These are phyloP conservation scores for Schrenkiella parvula DNA, from an alignment of 345 rosid species.

Conservation along the genomic window DNA sequence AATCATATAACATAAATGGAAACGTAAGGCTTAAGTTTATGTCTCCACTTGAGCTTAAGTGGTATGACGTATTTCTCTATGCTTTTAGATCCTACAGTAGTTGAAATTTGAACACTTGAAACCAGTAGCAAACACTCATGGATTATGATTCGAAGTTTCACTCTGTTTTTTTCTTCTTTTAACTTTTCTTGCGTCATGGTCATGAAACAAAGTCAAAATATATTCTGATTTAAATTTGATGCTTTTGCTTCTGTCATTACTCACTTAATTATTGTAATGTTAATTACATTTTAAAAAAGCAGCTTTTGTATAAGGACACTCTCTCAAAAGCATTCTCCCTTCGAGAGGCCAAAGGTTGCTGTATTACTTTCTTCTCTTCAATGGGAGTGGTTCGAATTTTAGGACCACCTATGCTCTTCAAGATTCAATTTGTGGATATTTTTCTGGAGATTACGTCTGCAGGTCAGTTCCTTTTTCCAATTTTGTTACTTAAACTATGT, in stretches of 20 bases:
- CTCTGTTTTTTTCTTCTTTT: background rate
- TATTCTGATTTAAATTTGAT: constrained; percentile 20
- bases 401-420: constrained; percentile 35
- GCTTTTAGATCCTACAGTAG: constrained; percentile 30
- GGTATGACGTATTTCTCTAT: constrained; percentile 29
- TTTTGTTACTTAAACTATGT: constrained; percentile 27
- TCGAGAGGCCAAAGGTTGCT: constrained; percentile 36
- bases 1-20: constrained; percentile 21
- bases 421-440: constrained; percentile 28
- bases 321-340: constrained; percentile 31
- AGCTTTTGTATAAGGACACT: constrained; percentile 28
- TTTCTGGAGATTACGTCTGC: constrained; percentile 33
- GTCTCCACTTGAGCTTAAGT: constrained; percentile 31
- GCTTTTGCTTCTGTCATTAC: constrained; percentile 36
- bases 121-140: constrained; percentile 27
- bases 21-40: constrained; percentile 37
- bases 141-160: constrained; percentile 32
- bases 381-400: constrained; percentile 22
- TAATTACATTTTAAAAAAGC: constrained; percentile 19
- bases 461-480: constrained; percentile 26
- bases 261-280: constrained; percentile 31
- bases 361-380: constrained; percentile 30
- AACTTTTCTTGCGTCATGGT: constrained; percentile 26
- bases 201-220: constrained; percentile 33
- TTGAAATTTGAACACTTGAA: constrained; percentile 24